phyloP scores from a whole-genome alignment of 192 early-diverging fungal species.

The Ramicandelaber brevisporus region DNA sequence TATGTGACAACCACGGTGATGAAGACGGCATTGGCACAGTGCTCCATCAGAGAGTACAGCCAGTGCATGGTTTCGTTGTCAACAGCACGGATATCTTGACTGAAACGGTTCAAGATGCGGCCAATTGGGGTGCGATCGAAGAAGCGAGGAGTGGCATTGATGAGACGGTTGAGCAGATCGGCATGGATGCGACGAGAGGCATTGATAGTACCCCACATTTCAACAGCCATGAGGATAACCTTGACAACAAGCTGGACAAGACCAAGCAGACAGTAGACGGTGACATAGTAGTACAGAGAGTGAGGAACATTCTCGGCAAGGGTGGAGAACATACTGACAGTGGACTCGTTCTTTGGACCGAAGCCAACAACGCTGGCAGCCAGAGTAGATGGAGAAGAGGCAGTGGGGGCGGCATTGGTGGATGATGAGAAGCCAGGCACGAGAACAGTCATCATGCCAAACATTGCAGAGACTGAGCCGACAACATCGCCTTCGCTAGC shows the following conservation, averaged over 20 bases:
- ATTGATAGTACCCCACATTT: conserved; percentile 18
- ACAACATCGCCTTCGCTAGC: conserved; percentile 7
- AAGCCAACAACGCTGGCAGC: conserved; percentile 5
- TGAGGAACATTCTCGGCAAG: no score
- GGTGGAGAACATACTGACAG: no score
- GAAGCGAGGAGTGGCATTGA: conserved; percentile 54
- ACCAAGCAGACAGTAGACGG: conserved; percentile 33
- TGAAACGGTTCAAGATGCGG: conserved; percentile 69
- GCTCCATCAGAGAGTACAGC: conserved; percentile 19
- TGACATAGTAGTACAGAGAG: conserved; percentile 30
- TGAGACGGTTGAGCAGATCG: conserved; percentile 23
- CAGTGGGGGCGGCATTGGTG: no score
- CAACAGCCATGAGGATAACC: conserved; percentile 14
- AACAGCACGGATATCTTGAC: conserved; percentile 61
- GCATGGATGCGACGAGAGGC: conserved; percentile 33
- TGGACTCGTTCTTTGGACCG: no score
- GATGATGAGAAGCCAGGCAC: background rate
- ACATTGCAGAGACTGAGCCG: conserved; percentile 3
- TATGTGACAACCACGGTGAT: conserved; percentile 26
- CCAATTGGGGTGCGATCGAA: conserved; percentile 81
- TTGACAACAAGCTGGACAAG: conserved; percentile 12
- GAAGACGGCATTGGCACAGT: conserved; percentile 21
- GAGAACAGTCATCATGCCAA: conserved; percentile 2
- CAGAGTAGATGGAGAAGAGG: conserved; percentile 6
- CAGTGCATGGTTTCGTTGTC: conserved; percentile 32